A percentile compares a stretch with the other conserved stretches of the same genome.
Evolutionary conservation across 2,329 filamentous ascomycete species (phyloP).

Genomic region (Fusarium nelsonii): DNA sequence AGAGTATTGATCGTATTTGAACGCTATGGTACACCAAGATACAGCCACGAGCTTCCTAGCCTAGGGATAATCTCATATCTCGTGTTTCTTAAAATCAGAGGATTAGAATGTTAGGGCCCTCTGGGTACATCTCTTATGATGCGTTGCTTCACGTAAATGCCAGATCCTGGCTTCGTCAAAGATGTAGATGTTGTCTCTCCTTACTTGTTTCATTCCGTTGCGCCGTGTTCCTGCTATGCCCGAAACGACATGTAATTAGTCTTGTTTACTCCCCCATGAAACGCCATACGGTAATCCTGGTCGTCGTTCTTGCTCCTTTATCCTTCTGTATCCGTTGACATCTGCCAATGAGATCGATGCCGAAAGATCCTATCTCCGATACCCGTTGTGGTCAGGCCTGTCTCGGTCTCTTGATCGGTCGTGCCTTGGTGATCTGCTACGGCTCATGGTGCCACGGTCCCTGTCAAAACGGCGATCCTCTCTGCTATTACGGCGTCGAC

Average conservation of each 20-base stretch:
- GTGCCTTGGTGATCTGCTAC: constrained; percentile 56
- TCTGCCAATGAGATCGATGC: neutral
- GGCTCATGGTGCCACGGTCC: constrained; percentile 57
- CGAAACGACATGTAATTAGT: constrained; percentile 25
- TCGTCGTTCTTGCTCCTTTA: neutral
- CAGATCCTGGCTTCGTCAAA: constrained; percentile 21
- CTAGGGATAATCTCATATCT: constrained; percentile 18
- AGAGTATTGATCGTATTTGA: constrained; percentile 48
- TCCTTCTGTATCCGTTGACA: constrained; percentile 1
- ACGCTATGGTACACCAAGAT: neutral
- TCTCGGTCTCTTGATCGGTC: constrained; percentile 58
- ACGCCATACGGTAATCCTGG: constrained; percentile 30
- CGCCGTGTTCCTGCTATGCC: constrained; percentile 32
- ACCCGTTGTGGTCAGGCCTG: constrained; percentile 62
- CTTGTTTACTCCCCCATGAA: constrained; percentile 20
- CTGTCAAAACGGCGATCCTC: constrained; percentile 57
- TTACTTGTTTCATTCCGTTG: constrained; percentile 32
- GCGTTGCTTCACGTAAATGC: constrained; percentile 30
- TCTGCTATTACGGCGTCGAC: constrained; percentile 51
- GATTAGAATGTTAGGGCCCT: constrained; percentile 2
- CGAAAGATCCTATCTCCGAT: constrained; percentile 59
- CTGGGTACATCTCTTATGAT: constrained; percentile 3
- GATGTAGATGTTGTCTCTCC: constrained; percentile 8
- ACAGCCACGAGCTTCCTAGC: constrained; percentile 14
- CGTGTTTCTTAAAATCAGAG: constrained; percentile 21